phyloP scores from a whole-genome alignment of 139 green algal species.

The Tetraselmis chui region DNA sequence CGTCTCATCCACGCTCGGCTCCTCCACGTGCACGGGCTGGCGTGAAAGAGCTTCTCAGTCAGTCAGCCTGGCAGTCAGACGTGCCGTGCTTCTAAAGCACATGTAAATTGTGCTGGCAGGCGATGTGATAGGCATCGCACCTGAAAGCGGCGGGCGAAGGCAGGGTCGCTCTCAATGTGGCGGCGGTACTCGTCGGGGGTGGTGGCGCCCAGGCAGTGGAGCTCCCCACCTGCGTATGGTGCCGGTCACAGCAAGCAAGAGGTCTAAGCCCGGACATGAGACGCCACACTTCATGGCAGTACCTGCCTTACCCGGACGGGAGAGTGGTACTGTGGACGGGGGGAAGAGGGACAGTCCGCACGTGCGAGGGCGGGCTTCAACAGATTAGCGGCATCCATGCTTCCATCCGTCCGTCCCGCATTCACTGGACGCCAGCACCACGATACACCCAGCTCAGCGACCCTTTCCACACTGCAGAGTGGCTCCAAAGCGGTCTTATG shows the following conservation, averaged over 20 bases:
- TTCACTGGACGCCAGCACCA: too few species aligned
- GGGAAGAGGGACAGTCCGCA: not conserved
- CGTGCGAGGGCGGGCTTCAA: slow-evolving; percentile 75
- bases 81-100: not conserved
- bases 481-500: too few species aligned
- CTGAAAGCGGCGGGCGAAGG: slow-evolving; percentile 78
- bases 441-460: too few species aligned
- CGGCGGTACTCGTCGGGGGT: slow-evolving; percentile 83
- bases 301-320: too few species aligned
- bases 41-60: too few species aligned
- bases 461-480: too few species aligned
- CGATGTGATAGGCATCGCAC: not conserved
- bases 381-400: slow-evolving; percentile 71
- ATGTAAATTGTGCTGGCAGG: not conserved
- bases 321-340: too few species aligned
- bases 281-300: too few species aligned
- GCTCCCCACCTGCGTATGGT: slow-evolving; percentile 28
- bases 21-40: slow-evolving; percentile 68
- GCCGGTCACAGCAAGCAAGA: too few species aligned
- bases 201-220: slow-evolving; percentile 78
- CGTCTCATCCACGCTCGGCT: slow-evolving; percentile 61
- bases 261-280: too few species aligned
- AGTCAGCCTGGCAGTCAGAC: not conserved
- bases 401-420: slow-evolving; percentile 47
- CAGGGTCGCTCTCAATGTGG: slow-evolving; percentile 84